Conservation (phyloP, 257 asterid species). For the Echium plantagineum region DNA sequence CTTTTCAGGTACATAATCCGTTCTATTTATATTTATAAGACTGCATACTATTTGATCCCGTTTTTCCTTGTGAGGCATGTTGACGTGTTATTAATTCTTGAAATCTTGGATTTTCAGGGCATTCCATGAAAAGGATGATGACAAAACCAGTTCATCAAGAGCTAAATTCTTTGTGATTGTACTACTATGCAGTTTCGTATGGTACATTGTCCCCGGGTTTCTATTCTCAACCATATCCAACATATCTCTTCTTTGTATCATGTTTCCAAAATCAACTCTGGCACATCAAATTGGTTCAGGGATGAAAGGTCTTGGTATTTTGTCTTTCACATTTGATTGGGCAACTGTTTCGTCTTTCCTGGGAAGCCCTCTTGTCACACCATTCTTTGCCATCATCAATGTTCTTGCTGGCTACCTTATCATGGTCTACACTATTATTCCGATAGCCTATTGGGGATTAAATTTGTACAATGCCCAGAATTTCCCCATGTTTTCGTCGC, state of each 20-base stretch:
- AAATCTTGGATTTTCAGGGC: constrained; percentile 35
- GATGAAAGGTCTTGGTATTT: constrained; percentile 50
- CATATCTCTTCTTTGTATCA: constrained; percentile 42
- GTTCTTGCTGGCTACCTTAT: constrained; percentile 36
- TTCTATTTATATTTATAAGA: too few relatives aligned
- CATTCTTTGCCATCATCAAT: constrained; percentile 54
- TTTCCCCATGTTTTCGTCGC: constrained; percentile 43
- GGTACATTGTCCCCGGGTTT: constrained; percentile 49
- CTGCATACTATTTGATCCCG: too few relatives aligned
- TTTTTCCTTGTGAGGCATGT: too few relatives aligned
- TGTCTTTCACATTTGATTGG: constrained; percentile 58
- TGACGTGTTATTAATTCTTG: too few relatives aligned
- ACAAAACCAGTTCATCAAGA: constrained; percentile 18
- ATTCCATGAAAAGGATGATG: constrained; percentile 44
- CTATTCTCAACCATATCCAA: constrained; percentile 29
- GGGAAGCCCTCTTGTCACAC: constrained; percentile 53
- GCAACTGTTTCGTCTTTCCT: constrained; percentile 37
- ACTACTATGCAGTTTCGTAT: constrained; percentile 38
- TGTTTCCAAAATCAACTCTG: constrained; percentile 34
- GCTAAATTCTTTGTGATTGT: constrained; percentile 52
- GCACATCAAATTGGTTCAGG: constrained; percentile 72
- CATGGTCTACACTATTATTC: constrained; percentile 30
- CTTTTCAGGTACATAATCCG: constrained; percentile 36
- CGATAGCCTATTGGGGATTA: constrained; percentile 49
- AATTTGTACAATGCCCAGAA: constrained; percentile 45